A percentile compares a stretch with the other conserved stretches of the same genome.
Conservation (phyloP, 2,329 filamentous ascomycete genomes). For the Exophiala mesophila region DNA sequence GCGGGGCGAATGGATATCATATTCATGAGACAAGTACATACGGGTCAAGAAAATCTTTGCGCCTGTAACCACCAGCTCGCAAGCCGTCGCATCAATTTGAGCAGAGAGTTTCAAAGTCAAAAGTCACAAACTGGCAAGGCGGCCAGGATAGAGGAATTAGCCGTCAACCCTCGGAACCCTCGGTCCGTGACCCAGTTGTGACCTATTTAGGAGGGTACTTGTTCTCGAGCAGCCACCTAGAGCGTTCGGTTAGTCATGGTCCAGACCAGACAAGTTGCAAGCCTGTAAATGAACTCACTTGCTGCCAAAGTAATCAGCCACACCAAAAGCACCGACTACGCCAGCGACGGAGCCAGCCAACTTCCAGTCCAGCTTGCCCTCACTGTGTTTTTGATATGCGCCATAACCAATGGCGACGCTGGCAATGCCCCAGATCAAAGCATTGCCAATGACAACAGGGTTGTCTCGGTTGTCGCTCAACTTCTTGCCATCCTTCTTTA, state of each 20-base stretch:
- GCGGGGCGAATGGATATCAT: conserved; percentile 23
- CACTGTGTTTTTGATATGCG: conserved; percentile 44
- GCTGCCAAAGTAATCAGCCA: conserved; percentile 47
- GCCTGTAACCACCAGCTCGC: conserved; percentile 8
- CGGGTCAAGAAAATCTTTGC: conserved; percentile 3
- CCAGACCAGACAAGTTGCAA: no score
- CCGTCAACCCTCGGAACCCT: no score
- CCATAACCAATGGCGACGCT: conserved; percentile 42
- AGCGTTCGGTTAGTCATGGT: conserved; percentile 4
- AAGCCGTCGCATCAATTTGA: conserved; percentile 19
- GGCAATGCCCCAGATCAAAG: conserved; percentile 37
- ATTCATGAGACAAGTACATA: conserved; percentile 16
- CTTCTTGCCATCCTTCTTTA: conserved; percentile 27
- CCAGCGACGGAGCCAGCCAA: conserved; percentile 40
- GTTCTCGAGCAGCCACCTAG: conserved; percentile 48
- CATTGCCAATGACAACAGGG: conserved; percentile 45
- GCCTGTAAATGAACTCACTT: conserved; percentile 41
- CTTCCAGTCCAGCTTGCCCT: conserved; percentile 44
- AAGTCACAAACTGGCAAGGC: conserved; percentile 9
- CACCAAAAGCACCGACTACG: conserved; percentile 40
- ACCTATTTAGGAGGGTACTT: conserved; percentile 46
- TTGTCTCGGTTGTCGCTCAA: conserved; percentile 40
- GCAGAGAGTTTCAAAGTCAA: conserved; percentile 16
- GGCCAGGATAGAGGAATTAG: no score
- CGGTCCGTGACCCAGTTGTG: no score